Percentiles rank a stretch among this genome's conserved stretches.
Evolutionary conservation across 2,329 filamentous ascomycete species (phyloP).

Genomic region (Fusarium humuli): DNA sequence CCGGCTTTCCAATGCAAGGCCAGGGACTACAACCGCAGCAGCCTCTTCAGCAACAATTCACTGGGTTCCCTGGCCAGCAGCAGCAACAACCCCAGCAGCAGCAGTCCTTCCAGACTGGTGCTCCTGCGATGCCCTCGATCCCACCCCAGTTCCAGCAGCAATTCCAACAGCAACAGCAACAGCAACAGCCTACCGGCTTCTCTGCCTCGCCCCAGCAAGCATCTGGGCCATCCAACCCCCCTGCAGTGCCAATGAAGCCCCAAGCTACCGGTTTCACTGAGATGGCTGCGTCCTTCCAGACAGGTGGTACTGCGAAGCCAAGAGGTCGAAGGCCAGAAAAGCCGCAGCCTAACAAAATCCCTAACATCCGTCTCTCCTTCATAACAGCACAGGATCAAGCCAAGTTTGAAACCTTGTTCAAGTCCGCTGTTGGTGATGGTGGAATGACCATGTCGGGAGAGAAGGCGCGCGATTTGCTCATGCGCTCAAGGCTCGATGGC

Average conservation of each 20-base stretch:
- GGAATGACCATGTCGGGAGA: conserved; percentile 91
- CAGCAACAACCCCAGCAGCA: conserved; percentile 62
- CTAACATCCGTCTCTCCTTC: conserved; percentile 93
- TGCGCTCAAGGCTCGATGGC: conserved; percentile 89
- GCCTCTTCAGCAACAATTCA: conserved; percentile 74
- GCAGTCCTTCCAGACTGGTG: conserved; percentile 70
- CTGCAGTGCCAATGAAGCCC: conserved; percentile 71
- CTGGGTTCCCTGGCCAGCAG: conserved; percentile 67
- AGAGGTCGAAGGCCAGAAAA: conserved; percentile 62
- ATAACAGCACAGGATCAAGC: conserved; percentile 95
- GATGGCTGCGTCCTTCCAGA: conserved; percentile 75
- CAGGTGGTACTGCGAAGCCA: conserved; percentile 58
- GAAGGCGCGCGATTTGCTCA: conserved; percentile 87
- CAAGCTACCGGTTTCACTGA: conserved; percentile 74
- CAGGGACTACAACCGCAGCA: conserved; percentile 68
- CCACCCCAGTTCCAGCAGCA: conserved; percentile 71
- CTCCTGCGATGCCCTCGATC: conserved; percentile 69
- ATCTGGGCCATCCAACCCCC: conserved; percentile 61
- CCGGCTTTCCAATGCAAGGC: conserved; percentile 67
- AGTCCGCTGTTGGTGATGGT: conserved; percentile 87
- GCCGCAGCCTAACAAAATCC: conserved; percentile 76
- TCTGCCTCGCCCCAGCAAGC: conserved; percentile 62
- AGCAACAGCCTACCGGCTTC: conserved; percentile 62
- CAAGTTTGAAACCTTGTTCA: conserved; percentile 98
- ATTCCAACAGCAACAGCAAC: conserved; percentile 63